Conservation (phyloP, 306 rosid species). For the Canavalia ensiformis region DNA sequence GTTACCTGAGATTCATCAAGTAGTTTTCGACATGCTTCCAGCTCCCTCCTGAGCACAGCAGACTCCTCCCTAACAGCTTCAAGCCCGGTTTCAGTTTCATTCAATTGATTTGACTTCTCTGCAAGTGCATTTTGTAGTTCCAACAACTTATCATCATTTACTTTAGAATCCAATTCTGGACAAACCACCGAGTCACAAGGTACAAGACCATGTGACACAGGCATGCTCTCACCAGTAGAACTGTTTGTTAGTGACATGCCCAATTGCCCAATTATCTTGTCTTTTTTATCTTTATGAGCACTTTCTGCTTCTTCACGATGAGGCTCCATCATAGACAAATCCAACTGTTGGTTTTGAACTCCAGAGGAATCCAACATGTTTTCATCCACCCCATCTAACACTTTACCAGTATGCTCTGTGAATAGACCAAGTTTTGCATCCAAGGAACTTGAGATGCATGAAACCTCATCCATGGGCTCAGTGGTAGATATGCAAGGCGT, state of each 20-base stretch:
- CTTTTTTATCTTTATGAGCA: slow-evolving; percentile 69
- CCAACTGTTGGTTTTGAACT: slow-evolving; percentile 72
- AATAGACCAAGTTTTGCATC: slow-evolving; percentile 80
- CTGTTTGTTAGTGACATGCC: slow-evolving; percentile 90
- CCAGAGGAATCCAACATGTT: slow-evolving; percentile 96
- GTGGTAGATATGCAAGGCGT: slow-evolving; percentile 65
- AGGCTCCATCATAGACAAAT: slow-evolving; percentile 91
- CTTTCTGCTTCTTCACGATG: slow-evolving; percentile 70
- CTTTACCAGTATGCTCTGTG: slow-evolving; percentile 65
- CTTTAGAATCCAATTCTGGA: slow-evolving; percentile 65
- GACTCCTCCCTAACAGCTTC: slow-evolving; percentile 78
- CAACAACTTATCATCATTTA: slow-evolving; percentile 59
- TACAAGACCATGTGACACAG: slow-evolving; percentile 63
- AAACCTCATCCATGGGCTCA: slow-evolving; percentile 97
- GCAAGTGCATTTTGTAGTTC: slow-evolving; percentile 75
- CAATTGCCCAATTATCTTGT: slow-evolving; percentile 69
- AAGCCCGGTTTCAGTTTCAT: slow-evolving; percentile 74
- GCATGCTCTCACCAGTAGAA: slow-evolving; percentile 98
- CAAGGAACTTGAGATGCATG: slow-evolving; percentile 84
- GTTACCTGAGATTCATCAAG: slow-evolving; percentile 98
- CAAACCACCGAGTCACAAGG: slow-evolving; percentile 65
- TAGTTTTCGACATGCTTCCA: slow-evolving; percentile 83
- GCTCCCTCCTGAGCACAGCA: slow-evolving; percentile 69
- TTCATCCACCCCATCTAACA: slow-evolving; percentile 81
- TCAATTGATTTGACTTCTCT: slow-evolving; percentile 74